Evolutionary conservation across 129 eudicot species (phyloP), one percentile per base, ranked within the genome.

Genomic region (Tagetes erecta): DNA sequence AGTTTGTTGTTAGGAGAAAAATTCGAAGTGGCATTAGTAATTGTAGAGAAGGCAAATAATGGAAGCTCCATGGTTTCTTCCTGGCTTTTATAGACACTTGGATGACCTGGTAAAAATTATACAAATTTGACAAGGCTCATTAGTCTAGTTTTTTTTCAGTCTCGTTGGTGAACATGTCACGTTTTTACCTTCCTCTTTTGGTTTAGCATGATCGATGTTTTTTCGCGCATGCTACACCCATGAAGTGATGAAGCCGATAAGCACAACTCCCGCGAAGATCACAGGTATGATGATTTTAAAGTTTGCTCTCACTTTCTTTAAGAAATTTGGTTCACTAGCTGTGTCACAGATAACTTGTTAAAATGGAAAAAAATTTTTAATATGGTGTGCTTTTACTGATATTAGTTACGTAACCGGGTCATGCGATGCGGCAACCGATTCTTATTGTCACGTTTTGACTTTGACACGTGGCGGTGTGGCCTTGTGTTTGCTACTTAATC

Each of bases 111-210:
- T 8, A 30, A 57, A 0, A 30, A 3, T 3, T 50, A 50, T 50
- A 3, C 4, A 3, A 27, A 57, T 8, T 57, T 13, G 0, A 1
- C n/a, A 31, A 2, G 8, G 8, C 5, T 27, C 30, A 2, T 13
- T 11, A 3, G 3, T 56, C 36, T 27, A 56, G 33, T 30, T 30
- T 56, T 0, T 30, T 4, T 30, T 7, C 3, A 14, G 14, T 7
- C 1, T 52, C 14, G 9, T 33, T 52, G 8, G 1, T 52, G 59
- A 52, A n/a, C 8, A 52, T n/a, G 60, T 55, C 0, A 9, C 3
- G 3, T 2, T 31, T 7, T 57, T 67, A 67, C 72, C 72, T 67
- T 67, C 71, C 7, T 4, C 71, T 30, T 3, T 44, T 30, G 71
- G 38, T 44, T 27, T 4, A 7, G 56, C 14, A 31, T 67, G 8